Evolutionary conservation across 108 stramenopile genomes (phyloP).

Genomic region (Parietichytrium sp.): DNA sequence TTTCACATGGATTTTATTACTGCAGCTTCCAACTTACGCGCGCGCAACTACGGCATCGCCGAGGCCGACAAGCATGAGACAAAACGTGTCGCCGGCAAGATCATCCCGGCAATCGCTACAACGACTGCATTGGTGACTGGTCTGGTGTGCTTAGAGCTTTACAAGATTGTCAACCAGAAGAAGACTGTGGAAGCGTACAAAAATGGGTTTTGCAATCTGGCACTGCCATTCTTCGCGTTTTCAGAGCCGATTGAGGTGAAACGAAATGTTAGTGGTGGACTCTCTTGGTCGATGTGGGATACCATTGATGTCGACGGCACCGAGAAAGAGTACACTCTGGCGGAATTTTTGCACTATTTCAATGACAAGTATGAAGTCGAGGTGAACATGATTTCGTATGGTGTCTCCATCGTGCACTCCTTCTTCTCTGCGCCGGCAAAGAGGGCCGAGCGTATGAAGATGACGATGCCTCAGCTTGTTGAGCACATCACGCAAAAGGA

Average conservation of each 20-base stretch:
- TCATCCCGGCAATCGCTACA: constrained; percentile 98
- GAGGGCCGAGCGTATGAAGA: constrained; percentile 84
- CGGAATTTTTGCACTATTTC: constrained; percentile 83
- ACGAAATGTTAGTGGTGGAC: background rate
- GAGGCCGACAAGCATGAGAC: constrained; percentile 94
- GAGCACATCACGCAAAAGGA: constrained; percentile 82
- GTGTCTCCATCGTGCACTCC: constrained; percentile 89
- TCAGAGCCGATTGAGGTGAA: constrained; percentile 73
- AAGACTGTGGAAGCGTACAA: constrained; percentile 84
- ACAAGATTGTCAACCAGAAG: constrained; percentile 88
- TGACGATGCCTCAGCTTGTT: constrained; percentile 85
- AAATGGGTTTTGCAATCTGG: constrained; percentile 89
- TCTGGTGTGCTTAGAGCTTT: constrained; percentile 88
- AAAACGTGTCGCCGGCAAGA: constrained; percentile 94
- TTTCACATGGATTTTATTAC: constrained; percentile 95
- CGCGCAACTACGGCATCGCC: constrained; percentile 91
- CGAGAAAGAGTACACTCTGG: constrained; percentile 74
- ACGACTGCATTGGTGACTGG: constrained; percentile 97
- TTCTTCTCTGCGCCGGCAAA: constrained; percentile 96
- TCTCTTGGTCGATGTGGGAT: constrained; percentile 94
- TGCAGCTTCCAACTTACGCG: constrained; percentile 90
- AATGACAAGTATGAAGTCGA: constrained; percentile 89
- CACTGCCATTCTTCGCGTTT: constrained; percentile 94
- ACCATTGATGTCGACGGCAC: constrained; percentile 80
- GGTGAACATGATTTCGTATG: constrained; percentile 92